Evolutionary conservation across 768 basidiomycete genomes (phyloP).

Genomic region (Trametes punicea): DNA sequence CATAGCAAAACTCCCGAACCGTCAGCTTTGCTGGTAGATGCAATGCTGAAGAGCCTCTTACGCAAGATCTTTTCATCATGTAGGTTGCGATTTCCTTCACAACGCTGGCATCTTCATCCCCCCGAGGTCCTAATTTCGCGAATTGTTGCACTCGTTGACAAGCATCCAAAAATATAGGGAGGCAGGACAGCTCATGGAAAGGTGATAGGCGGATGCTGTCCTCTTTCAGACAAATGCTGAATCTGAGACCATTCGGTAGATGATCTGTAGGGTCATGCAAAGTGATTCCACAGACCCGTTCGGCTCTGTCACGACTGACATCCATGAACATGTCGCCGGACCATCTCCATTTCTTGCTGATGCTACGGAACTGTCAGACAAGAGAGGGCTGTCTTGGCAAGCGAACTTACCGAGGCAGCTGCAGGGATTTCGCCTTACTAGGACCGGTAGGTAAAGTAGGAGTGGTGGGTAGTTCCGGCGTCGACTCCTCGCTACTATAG

Average conservation of each 20-base stretch:
- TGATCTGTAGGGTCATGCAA: slow-evolving; percentile 46
- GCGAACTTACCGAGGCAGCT: slow-evolving; percentile 5
- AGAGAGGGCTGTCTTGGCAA: background rate
- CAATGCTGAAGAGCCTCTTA: slow-evolving; percentile 25
- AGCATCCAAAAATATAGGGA: slow-evolving; percentile 45
- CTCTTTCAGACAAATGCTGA: slow-evolving; percentile 44
- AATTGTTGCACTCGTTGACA: slow-evolving; percentile 51
- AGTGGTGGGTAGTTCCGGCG: background rate
- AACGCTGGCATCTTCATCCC: slow-evolving; percentile 37
- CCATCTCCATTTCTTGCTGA: slow-evolving; percentile 66
- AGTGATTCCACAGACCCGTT: slow-evolving; percentile 47
- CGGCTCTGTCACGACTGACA: slow-evolving; percentile 33
- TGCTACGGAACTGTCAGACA: slow-evolving; percentile 33
- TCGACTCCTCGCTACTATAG: slow-evolving; percentile 5
- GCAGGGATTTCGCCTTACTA: background rate
- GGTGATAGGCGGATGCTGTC: slow-evolving; percentile 44
- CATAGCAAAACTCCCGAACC: slow-evolving; percentile 43
- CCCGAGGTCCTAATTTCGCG: slow-evolving; percentile 44
- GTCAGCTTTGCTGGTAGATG: background rate
- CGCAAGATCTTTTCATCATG: slow-evolving; percentile 48
- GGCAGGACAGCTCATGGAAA: slow-evolving; percentile 47
- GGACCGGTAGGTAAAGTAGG: background rate
- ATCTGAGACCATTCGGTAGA: slow-evolving; percentile 40
- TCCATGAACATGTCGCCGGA: slow-evolving; percentile 50
- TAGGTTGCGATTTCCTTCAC: slow-evolving; percentile 42